Conservation (phyloP, 164 flowering plant species). For the Sedum album region DNA sequence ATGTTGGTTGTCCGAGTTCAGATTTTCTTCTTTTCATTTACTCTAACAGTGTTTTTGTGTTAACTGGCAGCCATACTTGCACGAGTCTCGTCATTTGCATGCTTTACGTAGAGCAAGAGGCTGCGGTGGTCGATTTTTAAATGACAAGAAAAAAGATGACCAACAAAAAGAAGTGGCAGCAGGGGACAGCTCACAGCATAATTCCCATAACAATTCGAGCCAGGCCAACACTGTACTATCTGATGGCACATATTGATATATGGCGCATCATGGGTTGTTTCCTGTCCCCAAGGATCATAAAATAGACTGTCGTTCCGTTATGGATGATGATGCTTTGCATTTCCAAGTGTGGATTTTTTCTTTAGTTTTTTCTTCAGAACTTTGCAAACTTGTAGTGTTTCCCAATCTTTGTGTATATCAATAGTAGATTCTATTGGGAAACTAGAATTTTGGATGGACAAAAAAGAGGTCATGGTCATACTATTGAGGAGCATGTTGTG, state of each 20-base stretch:
- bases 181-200: slow-evolving; percentile 32
- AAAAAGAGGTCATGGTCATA: background rate
- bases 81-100: slow-evolving; percentile 83
- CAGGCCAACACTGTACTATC: slow-evolving; percentile 22
- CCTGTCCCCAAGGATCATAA: background rate
- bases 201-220: slow-evolving; percentile 32
- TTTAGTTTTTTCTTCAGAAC: background rate
- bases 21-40: background rate
- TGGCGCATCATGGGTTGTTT: background rate
- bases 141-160: slow-evolving; percentile 45
- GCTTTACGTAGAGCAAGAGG: slow-evolving; percentile 76
- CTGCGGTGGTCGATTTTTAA: slow-evolving; percentile 74
- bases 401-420: background rate
- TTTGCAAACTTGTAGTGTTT: background rate
- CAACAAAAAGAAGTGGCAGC: slow-evolving; percentile 29
- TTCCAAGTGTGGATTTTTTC: background rate
- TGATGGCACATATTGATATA: slow-evolving; percentile 20
- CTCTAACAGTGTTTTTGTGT: background rate
- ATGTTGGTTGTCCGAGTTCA: background rate
- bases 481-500: background rate
- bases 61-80: slow-evolving; percentile 74
- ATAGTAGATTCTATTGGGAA: background rate
- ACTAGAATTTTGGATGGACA: too few relatives aligned
- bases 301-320: background rate
- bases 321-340: background rate